Percentiles rank a stretch among this genome's conserved stretches.
Conservation (phyloP, 352 stramenopile genomes). For the Globisporangium spinosum region DNA sequence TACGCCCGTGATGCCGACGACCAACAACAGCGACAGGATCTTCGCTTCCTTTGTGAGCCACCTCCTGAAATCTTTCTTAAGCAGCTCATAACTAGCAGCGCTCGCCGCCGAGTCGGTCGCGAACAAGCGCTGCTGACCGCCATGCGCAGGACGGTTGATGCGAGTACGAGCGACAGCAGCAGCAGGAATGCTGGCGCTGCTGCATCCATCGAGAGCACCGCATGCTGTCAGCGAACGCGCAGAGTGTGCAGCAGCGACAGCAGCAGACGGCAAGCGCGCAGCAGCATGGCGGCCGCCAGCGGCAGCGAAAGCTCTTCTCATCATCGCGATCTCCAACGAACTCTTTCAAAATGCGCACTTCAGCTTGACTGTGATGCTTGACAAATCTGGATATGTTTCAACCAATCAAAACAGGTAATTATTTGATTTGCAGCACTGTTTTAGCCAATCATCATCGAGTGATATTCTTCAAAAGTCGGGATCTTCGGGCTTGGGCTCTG, state of each 20-base stretch:
- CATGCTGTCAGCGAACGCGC: neutral
- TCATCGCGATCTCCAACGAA: neutral
- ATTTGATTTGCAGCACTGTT: neutral
- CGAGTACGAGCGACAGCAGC: neutral
- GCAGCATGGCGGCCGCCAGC: neutral
- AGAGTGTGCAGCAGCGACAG: neutral
- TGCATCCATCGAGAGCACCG: neutral
- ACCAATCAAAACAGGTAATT: neutral
- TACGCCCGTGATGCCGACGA: constrained; percentile 44
- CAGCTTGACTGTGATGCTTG: neutral
- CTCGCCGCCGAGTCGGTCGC: constrained; percentile 8
- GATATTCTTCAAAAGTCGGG: neutral
- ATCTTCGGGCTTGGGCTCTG: neutral
- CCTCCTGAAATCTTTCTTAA: constrained; percentile 63
- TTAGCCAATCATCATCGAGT: neutral
- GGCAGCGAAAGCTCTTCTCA: neutral
- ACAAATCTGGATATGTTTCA: neutral
- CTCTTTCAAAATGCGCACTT: neutral
- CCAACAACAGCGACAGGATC: constrained; percentile 43
- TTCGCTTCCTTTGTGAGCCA: constrained; percentile 52
- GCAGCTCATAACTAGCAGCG: constrained; percentile 28
- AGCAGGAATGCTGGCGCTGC: neutral
- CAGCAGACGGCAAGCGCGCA: neutral
- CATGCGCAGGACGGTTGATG: neutral
- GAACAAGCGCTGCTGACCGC: neutral